Evolutionary conservation across 1,284 basidiomycete genomes (phyloP).

Genomic region (Trichosporon sp.): DNA sequence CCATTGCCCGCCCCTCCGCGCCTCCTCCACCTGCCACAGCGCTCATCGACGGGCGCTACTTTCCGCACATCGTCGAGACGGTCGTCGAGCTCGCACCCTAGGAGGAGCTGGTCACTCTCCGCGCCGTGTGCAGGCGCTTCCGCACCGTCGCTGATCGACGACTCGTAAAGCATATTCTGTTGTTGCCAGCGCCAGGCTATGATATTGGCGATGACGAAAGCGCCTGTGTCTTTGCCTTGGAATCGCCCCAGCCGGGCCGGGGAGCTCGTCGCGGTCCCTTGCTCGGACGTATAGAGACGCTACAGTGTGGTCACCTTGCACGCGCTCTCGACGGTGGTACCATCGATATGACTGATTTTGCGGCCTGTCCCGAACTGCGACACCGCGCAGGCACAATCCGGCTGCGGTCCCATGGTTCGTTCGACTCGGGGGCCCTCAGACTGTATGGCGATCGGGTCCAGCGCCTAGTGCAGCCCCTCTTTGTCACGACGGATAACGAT

Average conservation of each 20-base stretch:
- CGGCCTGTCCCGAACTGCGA: not conserved
- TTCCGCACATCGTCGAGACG: conserved; percentile 1
- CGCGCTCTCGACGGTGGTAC: not conserved
- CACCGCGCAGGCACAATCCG: not conserved
- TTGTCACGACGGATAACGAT: not conserved
- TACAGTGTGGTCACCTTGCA: not conserved
- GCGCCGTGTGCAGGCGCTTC: not conserved
- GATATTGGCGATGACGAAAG: not conserved
- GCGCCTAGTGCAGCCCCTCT: not conserved
- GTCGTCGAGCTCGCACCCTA: not conserved
- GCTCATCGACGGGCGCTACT: not conserved
- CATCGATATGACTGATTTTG: not conserved
- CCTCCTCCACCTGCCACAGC: not conserved
- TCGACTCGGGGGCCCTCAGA: not conserved
- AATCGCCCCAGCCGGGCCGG: not conserved
- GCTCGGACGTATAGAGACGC: not conserved
- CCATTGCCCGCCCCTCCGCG: not conserved
- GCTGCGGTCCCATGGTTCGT: not conserved
- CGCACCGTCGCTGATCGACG: not conserved
- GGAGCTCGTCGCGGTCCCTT: not conserved
- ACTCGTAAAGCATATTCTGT: not conserved
- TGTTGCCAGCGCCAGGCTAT: not conserved
- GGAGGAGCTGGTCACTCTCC: not conserved
- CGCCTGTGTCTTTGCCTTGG: not conserved
- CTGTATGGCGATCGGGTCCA: not conserved